phyloP scores from a whole-genome alignment of 2,329 filamentous ascomycete species.

The Microsporum canis region DNA sequence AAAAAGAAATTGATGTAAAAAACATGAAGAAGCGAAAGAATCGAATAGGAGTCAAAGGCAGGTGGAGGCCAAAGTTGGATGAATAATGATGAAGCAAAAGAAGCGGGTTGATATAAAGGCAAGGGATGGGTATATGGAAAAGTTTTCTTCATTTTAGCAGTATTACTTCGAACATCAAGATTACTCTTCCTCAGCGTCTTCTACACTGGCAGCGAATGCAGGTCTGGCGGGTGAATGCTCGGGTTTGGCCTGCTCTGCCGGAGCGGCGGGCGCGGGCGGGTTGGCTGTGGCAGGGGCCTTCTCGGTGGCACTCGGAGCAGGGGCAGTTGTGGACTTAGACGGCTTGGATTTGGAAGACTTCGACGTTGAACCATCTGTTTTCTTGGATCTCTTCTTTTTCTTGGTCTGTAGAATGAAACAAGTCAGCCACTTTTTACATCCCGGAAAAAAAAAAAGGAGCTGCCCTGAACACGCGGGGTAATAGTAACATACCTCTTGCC shows the following conservation, averaged over 20 bases:
- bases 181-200: conserved; percentile 35
- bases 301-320: not conserved
- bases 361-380: conserved; percentile 11
- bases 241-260: conserved; percentile 27
- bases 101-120: not conserved
- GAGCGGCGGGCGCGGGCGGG: conserved; percentile 18
- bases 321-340: not conserved
- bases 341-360: not conserved
- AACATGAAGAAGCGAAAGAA: not conserved
- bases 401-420: conserved; percentile 26
- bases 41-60: not conserved
- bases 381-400: conserved; percentile 31
- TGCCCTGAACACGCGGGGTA: not conserved
- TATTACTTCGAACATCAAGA: not conserved
- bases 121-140: not conserved
- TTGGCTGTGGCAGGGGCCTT: not conserved
- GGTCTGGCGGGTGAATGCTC: conserved; percentile 28
- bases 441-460: not conserved
- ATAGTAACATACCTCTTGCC: conserved; percentile 70
- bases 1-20: not conserved
- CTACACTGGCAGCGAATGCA: conserved; percentile 34
- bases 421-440: conserved; percentile 6
- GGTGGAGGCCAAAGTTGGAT: not conserved
- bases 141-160: not conserved
- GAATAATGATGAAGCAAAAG: not conserved